A percentile compares a stretch with the other conserved stretches of the same genome.
Conservation (phyloP, 1,284 basidiomycete species). For the Ustanciosporium gigantosporum region DNA sequence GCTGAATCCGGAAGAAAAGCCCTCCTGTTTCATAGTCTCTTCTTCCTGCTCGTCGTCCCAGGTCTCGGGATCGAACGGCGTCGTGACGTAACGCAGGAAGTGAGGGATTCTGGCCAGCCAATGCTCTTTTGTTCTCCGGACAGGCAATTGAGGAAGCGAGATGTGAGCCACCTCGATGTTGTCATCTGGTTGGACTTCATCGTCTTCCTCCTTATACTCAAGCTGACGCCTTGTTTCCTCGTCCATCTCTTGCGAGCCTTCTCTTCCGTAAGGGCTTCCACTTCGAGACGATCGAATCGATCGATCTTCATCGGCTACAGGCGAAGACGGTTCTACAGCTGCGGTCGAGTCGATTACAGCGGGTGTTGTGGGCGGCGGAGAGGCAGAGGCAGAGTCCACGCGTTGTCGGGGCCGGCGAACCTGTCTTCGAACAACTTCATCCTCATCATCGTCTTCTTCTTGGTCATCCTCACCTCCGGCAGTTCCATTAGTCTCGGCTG, state of each 20-base stretch:
- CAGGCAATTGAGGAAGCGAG: conserved; percentile 44
- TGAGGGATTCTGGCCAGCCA: conserved; percentile 56
- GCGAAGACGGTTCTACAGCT: neutral
- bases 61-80: conserved; percentile 42
- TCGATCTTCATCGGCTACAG: conserved; percentile 8
- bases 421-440: conserved; percentile 22
- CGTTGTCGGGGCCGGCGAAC: conserved; percentile 30
- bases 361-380: conserved; percentile 14
- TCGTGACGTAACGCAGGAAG: conserved; percentile 51
- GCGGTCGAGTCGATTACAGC: conserved; percentile 17
- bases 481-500: neutral
- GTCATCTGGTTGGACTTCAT: conserved; percentile 65
- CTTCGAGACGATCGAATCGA: conserved; percentile 23
- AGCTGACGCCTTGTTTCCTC: conserved; percentile 39
- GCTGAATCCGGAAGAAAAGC: conserved; percentile 64
- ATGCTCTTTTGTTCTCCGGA: conserved; percentile 54
- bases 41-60: conserved; percentile 53
- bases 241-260: conserved; percentile 32
- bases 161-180: conserved; percentile 66
- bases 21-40: conserved; percentile 53
- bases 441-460: conserved; percentile 37
- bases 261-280: conserved; percentile 20
- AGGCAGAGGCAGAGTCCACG: conserved; percentile 22
- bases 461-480: conserved; percentile 2
- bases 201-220: conserved; percentile 62